Base-by-base conservation (phyloP, 202 grass and related monocot species). In the Panicum virgatum region DNA sequence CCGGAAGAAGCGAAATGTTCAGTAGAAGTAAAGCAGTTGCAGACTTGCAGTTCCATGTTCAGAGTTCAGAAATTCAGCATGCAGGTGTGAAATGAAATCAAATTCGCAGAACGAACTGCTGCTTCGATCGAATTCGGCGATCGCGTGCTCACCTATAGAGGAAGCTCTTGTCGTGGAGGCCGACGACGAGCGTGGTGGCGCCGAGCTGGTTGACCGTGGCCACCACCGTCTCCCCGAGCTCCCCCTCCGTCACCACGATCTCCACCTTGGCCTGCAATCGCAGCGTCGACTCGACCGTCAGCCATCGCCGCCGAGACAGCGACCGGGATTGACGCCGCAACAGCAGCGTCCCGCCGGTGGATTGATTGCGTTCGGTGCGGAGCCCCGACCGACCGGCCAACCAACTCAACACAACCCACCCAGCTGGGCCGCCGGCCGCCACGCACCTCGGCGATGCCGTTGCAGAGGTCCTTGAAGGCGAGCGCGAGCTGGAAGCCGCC, bases 391-490 rank as follows among this genome's bases (percentile, higher is more conserved):
- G 47, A 29, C 36, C 3, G 2, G 45, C 72, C 0, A 37, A 75
- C 53, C 19, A 27, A 42, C 13, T 4, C 12, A 16, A 29, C 29
- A n/a, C n/a, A n/a, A n/a, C 23, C 7, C 3, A 25, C 8, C 14
- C 12, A 7, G 13, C 16, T 5, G 47, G 5, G 14, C 10, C 15
- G 18, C 3, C 7, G 6, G 51, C 1, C 2, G 9, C 6, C 7
- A 8, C n/a, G 61, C 76, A 93, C 93, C 92, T 98, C 92, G 16
- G 96, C 92, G 63, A 98, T 88, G 34, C 92, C 96, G 64, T 93
- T 90, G 92, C 96, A 98, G 89, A 98, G 89, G 72, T 98, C 91
- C 76, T 83, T 85, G 87, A 98, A 98, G 16, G 92, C 86, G 85
- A 98, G 96, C 38, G 96, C 96, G 80, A 98, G 77, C 69, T 96